Conservation (phyloP, 148 eudicot genomes). For the Rhododendron henanense region DNA sequence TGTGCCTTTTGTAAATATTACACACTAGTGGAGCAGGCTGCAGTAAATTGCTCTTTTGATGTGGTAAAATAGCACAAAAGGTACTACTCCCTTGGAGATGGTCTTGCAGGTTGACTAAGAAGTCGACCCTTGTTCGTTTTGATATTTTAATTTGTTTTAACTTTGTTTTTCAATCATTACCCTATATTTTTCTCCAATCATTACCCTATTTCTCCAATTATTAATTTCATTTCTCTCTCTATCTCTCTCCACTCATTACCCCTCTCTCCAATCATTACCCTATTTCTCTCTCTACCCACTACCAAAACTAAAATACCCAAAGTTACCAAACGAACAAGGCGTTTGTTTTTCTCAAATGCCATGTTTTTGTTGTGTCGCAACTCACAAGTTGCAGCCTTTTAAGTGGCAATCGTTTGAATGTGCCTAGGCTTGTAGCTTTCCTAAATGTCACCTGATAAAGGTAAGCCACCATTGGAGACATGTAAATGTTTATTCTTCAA, state of each 20-base stretch:
- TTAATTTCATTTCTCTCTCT: too few species aligned
- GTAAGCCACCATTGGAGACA: neutral
- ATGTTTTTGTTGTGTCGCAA: slow-evolving; percentile 2
- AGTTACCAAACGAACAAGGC: too few species aligned
- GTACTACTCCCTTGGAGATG: neutral
- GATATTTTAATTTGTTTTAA: too few species aligned
- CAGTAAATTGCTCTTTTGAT: neutral
- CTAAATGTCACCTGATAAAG: neutral
- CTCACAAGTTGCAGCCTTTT: neutral
- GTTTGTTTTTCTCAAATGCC: neutral
- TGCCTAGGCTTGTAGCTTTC: neutral
- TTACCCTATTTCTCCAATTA: too few species aligned
- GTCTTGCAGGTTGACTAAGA: neutral
- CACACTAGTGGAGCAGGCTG: neutral
- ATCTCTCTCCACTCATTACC: too few species aligned
- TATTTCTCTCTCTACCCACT: too few species aligned
- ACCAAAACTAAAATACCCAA: too few species aligned
- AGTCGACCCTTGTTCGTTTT: too few species aligned
- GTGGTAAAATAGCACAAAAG: neutral
- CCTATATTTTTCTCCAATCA: too few species aligned
- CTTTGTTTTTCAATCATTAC: too few species aligned
- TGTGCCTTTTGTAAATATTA: neutral
- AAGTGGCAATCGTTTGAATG: neutral
- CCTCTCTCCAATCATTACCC: too few species aligned
- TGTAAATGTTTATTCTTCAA: slow-evolving; percentile 1